Base-by-base conservation (phyloP, 176 grass and related monocot species). In the Neostapfia colusana region DNA sequence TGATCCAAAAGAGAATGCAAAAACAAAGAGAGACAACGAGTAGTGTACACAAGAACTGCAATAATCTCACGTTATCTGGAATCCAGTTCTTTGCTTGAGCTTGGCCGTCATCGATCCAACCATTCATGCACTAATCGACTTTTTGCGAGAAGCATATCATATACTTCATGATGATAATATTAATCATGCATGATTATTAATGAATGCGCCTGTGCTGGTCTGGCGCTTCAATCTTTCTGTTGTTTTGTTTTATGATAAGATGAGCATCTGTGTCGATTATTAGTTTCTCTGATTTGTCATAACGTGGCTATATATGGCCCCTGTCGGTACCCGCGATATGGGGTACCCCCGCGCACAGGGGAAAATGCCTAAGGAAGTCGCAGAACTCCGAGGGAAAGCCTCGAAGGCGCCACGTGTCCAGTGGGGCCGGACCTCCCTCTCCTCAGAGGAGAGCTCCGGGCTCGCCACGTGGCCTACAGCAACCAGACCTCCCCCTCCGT, bases 21-120 rank as follows among this genome's bases (percentile, higher is more conserved):
- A 56, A 57, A n/a, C n/a, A 57, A 57, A 9, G n/a, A n/a, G 21
- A 57, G n/a, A 57, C 54, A 57, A 57, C n/a, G 2, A 55, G 53
- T 23, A 57, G 54, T 57, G 54, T 57, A 11, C 26, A 28, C 18
- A 28, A 75, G 61, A 26, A 25, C 14, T 35, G 7, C 26, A 63
- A 34, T 20, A 45, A n/a, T n/a, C n/a, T 13, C 55, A 58, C 10
- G n/a, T 53, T n/a, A n/a, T 7, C 44, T 53, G 4, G 75, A 54
- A 78, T 78, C 75, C 25, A 7, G 14, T 41, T 67, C 75, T 51
- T 78, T 55, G 75, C 44, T 65, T 51, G 49, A 43, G 75, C 12
- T 51, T 77, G 61, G 67, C 20, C 62, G 54, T n/a, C n/a, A n/a
- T 20, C 34, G 45, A 53, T 38, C 45, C 13, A 41, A 27, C 4